Percentiles rank a stretch among this genome's conserved stretches.
These are phyloP conservation scores for Ophiostoma himal-ulmi DNA, from an alignment of 2,329 filamentous ascomycete species.

Conservation along the genomic window DNA sequence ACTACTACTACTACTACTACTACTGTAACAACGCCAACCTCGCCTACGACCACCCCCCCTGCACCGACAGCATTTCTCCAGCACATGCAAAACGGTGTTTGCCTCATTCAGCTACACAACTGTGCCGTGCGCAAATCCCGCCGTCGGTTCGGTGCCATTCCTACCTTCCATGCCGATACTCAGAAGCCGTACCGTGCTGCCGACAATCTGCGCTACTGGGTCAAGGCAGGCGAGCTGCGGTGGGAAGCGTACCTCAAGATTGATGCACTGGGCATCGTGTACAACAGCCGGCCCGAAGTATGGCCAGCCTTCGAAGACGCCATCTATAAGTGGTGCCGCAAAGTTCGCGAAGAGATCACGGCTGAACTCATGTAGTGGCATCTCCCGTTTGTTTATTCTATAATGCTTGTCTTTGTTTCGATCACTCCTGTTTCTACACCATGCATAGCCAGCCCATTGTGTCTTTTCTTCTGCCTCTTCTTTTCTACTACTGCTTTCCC, in stretches of 20 bases:
- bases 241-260: slow-evolving; percentile 83
- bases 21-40: slow-evolving; percentile 31
- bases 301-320: slow-evolving; percentile 82
- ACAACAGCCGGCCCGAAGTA: slow-evolving; percentile 60
- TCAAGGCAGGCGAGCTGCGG: slow-evolving; percentile 88
- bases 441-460: not conserved
- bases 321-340: slow-evolving; percentile 74
- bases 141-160: slow-evolving; percentile 83
- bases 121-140: slow-evolving; percentile 77
- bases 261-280: slow-evolving; percentile 81
- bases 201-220: slow-evolving; percentile 92
- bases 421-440: not conserved
- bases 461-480: not conserved
- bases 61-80: slow-evolving; percentile 66
- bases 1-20: slow-evolving; percentile 27
- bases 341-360: slow-evolving; percentile 76
- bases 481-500: not conserved
- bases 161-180: slow-evolving; percentile 83
- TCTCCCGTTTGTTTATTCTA: not conserved
- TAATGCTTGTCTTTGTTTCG: not conserved
- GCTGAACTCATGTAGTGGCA: slow-evolving; percentile 45
- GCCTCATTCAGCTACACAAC: slow-evolving; percentile 84
- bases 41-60: not conserved
- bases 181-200: slow-evolving; percentile 89
- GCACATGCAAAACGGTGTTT: slow-evolving; percentile 69